Evolutionary conservation across 2,329 filamentous ascomycete genomes (phyloP).

Genomic region (Diaporthe sp.): DNA sequence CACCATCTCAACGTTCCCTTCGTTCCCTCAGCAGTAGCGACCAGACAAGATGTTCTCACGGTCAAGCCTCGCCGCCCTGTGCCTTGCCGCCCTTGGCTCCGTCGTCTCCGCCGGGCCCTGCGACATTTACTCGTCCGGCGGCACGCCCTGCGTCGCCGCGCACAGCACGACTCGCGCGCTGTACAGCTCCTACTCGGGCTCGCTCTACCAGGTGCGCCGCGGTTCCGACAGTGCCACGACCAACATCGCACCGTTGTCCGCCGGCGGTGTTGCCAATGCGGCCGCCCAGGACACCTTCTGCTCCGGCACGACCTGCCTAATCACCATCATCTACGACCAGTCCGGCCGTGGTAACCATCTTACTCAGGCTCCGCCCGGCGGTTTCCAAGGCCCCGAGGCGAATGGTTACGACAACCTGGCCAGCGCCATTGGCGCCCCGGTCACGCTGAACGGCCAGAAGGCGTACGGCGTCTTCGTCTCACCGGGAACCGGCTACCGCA

Average conservation of each 20-base stretch:
- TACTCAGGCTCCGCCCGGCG: constrained; percentile 72
- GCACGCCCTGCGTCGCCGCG: constrained; percentile 74
- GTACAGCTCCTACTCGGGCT: constrained; percentile 65
- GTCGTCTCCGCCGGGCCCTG: constrained; percentile 69
- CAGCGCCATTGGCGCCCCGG: constrained; percentile 71
- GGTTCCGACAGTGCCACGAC: constrained; percentile 64
- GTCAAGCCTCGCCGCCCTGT: constrained; percentile 48
- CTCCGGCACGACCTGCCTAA: constrained; percentile 71
- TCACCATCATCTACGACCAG: constrained; percentile 76
- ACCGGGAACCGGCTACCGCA: constrained; percentile 75
- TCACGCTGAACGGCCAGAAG: constrained; percentile 71
- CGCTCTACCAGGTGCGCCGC: constrained; percentile 73
- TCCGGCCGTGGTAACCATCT: constrained; percentile 74
- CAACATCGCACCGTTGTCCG: constrained; percentile 64
- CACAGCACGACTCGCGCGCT: constrained; percentile 76
- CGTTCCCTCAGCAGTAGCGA: constrained; percentile 2
- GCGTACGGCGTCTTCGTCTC: constrained; percentile 75
- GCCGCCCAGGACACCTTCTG: constrained; percentile 74
- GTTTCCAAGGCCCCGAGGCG: constrained; percentile 67
- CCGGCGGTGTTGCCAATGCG: constrained; percentile 74
- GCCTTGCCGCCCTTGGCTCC: constrained; percentile 53
- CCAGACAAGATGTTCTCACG: constrained; percentile 38
- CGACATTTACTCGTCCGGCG: constrained; percentile 71
- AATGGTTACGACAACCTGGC: constrained; percentile 73
- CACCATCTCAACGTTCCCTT: background rate